Base-by-base conservation (phyloP, 2,329 filamentous ascomycete genomes). In the Dactylonectria macrodidyma region DNA sequence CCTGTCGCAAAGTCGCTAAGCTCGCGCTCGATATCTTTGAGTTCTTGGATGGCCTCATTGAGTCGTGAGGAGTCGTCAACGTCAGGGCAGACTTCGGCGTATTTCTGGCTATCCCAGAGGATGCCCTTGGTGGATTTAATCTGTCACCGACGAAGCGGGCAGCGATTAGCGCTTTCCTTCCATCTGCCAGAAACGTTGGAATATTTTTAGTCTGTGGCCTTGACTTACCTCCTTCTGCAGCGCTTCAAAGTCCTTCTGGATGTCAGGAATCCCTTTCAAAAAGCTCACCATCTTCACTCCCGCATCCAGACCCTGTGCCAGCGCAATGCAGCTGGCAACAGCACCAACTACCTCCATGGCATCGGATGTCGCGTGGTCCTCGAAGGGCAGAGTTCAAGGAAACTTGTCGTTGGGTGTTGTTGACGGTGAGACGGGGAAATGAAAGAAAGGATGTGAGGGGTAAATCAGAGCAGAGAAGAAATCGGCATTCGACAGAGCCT, bases 341-440 rank as follows among this genome's bases (percentile, higher is more conserved):
- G 19, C 58, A 8, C 58, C 58, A 7, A 60, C n/a, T 1, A 60
- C 58, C 19, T 60, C 58, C 58, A 60, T 60, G 14, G 3, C 19
- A 16, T 19, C 26, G 26, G 26, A 52, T 33, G 3, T 16, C 24
- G 14, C 19, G 16, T 1, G 16, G 30, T 8, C n/a, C 8, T 47
- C 19, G 14, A 44, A 44, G 14, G 8, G 2, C 2, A n/a, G 16
- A 44, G 41, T n/a, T n/a, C 16, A 1, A 8, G 14, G 16, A n/a
- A 8, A n/a, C 41, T 44, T n/a, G 5, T n/a, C n/a, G 16, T 7
- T 44, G 41, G n/a, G n/a, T 7, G 41, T 6, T 3, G 14, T 7
- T 8, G 41, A n/a, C 16, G 41, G n/a, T 44, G 14, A 2, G 16
- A 7, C 8, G 4, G n/a, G 7, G 16, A 44, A 19, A 14, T 7